Evolutionary conservation across 495 filamentous ascomycete genomes (phyloP), one percentile per base, ranked within the genome.

Genomic region (Ramalina intermedia): DNA sequence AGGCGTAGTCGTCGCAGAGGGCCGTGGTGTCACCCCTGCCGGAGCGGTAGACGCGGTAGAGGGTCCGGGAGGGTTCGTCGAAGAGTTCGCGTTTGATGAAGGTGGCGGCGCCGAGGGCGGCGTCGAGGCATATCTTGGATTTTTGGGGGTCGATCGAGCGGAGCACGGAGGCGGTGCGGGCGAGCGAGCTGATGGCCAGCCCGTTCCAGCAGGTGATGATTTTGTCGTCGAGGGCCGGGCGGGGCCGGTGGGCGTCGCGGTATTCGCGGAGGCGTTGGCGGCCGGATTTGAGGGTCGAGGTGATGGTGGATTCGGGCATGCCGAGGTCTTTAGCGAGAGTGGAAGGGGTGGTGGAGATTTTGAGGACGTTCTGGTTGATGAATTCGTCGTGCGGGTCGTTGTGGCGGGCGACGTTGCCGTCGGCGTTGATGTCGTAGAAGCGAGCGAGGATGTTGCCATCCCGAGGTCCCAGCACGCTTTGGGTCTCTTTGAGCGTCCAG

Each of bases 1-100:
- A 95, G 3, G 91, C 89, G 62, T 96, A 98, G 62, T 98, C 91
- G 54, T 98, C 91, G 5, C 89, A 89, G 63, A 96, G 94, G 1
- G 78, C 91, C 5, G 70, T 70, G 0, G 81, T 84, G 35, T 82
- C 72, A 23, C 85, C 84, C 33, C 68, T 71, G 18, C 81, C 83
- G 53, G 88, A 78, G 26, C 80, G 79, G 59, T 80, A 94, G 41
- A 93, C 82, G 21, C 91, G 73, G 53, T 80, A 81, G 37, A 96
- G 64, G 3, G 72, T 71, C 24, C 77, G 78, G 1, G 67, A 72
- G 1, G 63, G 51, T 49, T 72, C 68, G 57, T 87, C 79, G 67
- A 80, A 94, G 3, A 96, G 70, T n/a, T 87, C 76, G 5, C 75
- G 65, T 56, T 74, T 81, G 53, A 96, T 82, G 63, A 96, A 96